Conservation (phyloP, 2,329 filamentous ascomycete genomes). For the Pyricularia sp. region DNA sequence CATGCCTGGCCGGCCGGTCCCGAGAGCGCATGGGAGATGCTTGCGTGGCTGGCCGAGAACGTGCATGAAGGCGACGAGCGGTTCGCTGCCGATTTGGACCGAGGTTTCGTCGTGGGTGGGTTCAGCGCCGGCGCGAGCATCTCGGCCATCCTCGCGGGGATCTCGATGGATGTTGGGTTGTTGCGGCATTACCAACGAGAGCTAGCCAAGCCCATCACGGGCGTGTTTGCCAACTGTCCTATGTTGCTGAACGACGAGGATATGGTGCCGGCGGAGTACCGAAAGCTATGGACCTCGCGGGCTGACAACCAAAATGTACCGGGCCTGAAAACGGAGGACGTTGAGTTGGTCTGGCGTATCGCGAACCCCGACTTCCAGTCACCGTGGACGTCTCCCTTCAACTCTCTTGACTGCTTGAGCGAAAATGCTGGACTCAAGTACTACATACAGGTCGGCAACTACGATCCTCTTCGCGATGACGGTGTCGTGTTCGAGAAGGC, state of each 20-base stretch:
- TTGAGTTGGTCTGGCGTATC: not conserved
- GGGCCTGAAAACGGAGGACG: not conserved
- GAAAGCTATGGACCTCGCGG: constrained; percentile 7
- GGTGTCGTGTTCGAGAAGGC: constrained; percentile 5
- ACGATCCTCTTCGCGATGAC: constrained; percentile 9
- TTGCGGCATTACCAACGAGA: not conserved
- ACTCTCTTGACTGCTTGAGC: constrained; percentile 1
- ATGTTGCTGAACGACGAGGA: constrained; percentile 3
- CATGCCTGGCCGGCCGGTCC: constrained; percentile 8
- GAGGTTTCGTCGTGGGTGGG: constrained; percentile 9
- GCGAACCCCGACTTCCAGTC: constrained; percentile 5
- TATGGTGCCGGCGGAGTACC: constrained; percentile 5
- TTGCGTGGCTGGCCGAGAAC: constrained; percentile 5
- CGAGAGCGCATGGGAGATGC: constrained; percentile 8
- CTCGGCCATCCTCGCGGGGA: constrained; percentile 15
- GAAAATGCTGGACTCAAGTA: not conserved
- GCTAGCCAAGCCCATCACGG: constrained; percentile 7
- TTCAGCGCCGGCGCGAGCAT: constrained; percentile 13
- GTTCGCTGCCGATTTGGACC: constrained; percentile 9
- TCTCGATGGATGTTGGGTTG: constrained; percentile 8
- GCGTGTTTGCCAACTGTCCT: constrained; percentile 3
- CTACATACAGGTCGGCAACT: constrained; percentile 7
- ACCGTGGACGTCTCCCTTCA: constrained; percentile 8
- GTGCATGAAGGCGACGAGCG: not conserved
- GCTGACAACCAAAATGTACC: constrained; percentile 6